These are phyloP conservation scores for Nigrograna mackinnonii DNA, from an alignment of 2,329 filamentous ascomycete genomes.

Conservation along the genomic window DNA sequence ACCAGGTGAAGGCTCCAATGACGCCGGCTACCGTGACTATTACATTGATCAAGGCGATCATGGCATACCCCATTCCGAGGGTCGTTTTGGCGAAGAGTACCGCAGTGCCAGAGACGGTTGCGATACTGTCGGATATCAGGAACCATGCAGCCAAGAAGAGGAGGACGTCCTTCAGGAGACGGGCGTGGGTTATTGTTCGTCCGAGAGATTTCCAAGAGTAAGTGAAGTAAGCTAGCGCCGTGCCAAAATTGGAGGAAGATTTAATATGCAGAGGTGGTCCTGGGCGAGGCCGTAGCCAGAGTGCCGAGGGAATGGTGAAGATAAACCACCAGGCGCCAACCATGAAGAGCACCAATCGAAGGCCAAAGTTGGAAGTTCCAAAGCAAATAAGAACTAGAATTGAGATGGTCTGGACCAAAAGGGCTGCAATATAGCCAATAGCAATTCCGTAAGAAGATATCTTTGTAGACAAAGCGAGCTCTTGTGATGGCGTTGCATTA, in stretches of 20 bases:
- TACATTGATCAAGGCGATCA: conserved; percentile 89
- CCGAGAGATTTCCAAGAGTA: conserved; percentile 89
- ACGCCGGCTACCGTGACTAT: conserved; percentile 86
- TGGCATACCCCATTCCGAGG: conserved; percentile 85
- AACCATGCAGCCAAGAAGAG: conserved; percentile 91
- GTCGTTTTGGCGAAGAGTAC: conserved; percentile 95
- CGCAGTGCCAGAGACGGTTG: conserved; percentile 91
- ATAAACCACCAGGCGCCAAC: conserved; percentile 91
- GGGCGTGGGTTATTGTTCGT: conserved; percentile 75
- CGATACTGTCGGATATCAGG: conserved; percentile 88
- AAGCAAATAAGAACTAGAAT: conserved; percentile 69
- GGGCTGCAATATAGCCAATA: conserved; percentile 86
- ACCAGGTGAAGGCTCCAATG: conserved; percentile 87
- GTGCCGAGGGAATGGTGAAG: conserved; percentile 84
- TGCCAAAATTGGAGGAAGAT: conserved; percentile 36
- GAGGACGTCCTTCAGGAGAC: conserved; percentile 71
- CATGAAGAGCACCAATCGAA: conserved; percentile 83
- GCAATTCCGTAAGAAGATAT: conserved; percentile 93
- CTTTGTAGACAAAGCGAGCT: conserved; percentile 81
- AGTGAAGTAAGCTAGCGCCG: conserved; percentile 72
- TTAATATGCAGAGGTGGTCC: conserved; percentile 68
- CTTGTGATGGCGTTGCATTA: conserved; percentile 55
- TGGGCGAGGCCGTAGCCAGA: conserved; percentile 86
- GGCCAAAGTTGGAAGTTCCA: conserved; percentile 78
- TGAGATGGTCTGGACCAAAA: conserved; percentile 80